Conservation (phyloP, 768 basidiomycete species). For the Termitomyces eurrhizus region DNA sequence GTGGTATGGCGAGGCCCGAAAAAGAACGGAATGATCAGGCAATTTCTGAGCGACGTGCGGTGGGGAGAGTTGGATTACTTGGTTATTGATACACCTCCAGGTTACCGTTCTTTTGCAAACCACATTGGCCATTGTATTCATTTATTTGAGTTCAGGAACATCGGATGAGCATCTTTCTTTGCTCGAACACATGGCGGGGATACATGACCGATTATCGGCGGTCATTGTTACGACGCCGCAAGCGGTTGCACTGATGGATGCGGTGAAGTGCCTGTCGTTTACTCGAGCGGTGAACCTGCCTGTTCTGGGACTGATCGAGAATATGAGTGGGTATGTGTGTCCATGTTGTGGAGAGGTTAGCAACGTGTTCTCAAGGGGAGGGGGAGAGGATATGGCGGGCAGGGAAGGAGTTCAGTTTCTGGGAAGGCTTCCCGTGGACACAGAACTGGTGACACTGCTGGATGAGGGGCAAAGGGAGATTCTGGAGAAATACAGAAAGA, state of each 20-base stretch:
- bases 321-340: slow-evolving; percentile 98
- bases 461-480: slow-evolving; percentile 59
- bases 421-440: slow-evolving; percentile 90
- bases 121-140: slow-evolving; percentile 13
- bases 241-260: slow-evolving; percentile 92
- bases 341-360: slow-evolving; percentile 96
- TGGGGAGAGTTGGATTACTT: slow-evolving; percentile 95
- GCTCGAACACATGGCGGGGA: slow-evolving; percentile 87
- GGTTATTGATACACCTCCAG: slow-evolving; percentile 94
- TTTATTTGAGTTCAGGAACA: slow-evolving; percentile 59
- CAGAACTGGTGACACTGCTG: slow-evolving; percentile 80
- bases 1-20: slow-evolving; percentile 99
- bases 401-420: slow-evolving; percentile 73
- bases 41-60: slow-evolving; percentile 90
- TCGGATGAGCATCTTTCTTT: slow-evolving; percentile 98
- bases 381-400: slow-evolving; percentile 84
- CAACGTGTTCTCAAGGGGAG: slow-evolving; percentile 92
- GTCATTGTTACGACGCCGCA: slow-evolving; percentile 97
- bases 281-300: slow-evolving; percentile 83
- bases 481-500: slow-evolving; percentile 58
- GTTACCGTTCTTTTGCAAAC: slow-evolving; percentile 40
- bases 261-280: slow-evolving; percentile 95
- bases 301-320: slow-evolving; percentile 91
- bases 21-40: slow-evolving; percentile 97
- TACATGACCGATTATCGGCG: slow-evolving; percentile 73